Evolutionary conservation across 2,329 filamentous ascomycete species (phyloP).

Genomic region (Exophiala mesophila): DNA sequence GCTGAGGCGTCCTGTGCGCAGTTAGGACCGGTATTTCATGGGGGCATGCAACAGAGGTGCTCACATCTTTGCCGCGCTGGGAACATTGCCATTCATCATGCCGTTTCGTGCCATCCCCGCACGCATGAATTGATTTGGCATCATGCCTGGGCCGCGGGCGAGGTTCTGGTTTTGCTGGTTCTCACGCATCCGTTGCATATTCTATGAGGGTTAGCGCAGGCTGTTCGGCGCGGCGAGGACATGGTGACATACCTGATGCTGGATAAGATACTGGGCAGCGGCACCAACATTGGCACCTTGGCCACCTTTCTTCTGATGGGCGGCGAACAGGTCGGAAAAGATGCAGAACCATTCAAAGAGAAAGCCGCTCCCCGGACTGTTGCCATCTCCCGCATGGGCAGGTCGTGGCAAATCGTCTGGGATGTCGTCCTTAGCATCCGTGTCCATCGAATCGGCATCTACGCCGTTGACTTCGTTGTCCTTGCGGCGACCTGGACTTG

Average conservation of each 20-base stretch:
- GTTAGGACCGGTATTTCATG: conserved; percentile 4
- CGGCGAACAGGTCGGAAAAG: conserved; percentile 93
- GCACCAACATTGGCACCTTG: conserved; percentile 16
- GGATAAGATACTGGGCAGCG: conserved; percentile 70
- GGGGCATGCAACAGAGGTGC: neutral
- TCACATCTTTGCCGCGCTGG: conserved; percentile 24
- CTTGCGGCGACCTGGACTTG: conserved; percentile 63
- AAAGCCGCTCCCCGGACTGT: conserved; percentile 61
- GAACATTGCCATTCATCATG: conserved; percentile 23
- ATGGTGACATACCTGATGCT: conserved; percentile 66
- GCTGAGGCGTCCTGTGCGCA: conserved; percentile 23
- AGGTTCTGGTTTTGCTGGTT: conserved; percentile 67
- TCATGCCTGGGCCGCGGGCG: conserved; percentile 59
- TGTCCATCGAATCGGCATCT: conserved; percentile 72
- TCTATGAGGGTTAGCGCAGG: conserved; percentile 17
- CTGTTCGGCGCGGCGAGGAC: neutral
- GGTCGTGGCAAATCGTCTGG: conserved; percentile 70
- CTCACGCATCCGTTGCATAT: conserved; percentile 56
- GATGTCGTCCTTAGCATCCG: conserved; percentile 74
- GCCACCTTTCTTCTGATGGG: conserved; percentile 61
- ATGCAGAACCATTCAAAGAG: conserved; percentile 97
- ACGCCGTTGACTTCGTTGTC: conserved; percentile 68
- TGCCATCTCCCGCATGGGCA: conserved; percentile 53
- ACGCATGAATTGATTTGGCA: conserved; percentile 58
- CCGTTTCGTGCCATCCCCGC: conserved; percentile 27